Evolutionary conservation across 108 stramenopile genomes (phyloP).

Genomic region (Pseudonitzschia pungens): DNA sequence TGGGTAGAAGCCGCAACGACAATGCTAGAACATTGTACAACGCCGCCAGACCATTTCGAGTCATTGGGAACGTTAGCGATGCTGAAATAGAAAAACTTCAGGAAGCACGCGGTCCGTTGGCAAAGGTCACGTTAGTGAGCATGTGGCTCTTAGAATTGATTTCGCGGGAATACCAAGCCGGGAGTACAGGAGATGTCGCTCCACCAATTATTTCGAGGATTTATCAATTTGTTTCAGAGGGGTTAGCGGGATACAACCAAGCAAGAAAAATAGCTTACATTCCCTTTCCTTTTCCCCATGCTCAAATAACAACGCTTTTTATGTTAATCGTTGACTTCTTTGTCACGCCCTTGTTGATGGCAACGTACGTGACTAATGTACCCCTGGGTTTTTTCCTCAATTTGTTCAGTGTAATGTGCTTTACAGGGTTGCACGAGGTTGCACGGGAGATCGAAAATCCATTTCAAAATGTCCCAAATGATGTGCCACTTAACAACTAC

Average conservation of each 20-base stretch:
- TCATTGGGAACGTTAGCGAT: conserved; percentile 74
- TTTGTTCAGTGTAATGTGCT: conserved; percentile 59
- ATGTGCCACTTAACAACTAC: conserved; percentile 76
- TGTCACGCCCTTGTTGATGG: conserved; percentile 63
- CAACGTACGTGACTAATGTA: conserved; percentile 45
- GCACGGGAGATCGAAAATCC: conserved; percentile 75
- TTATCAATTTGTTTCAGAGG: conserved; percentile 64
- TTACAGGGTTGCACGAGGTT: conserved; percentile 60
- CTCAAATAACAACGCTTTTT: conserved; percentile 60
- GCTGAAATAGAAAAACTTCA: conserved; percentile 61
- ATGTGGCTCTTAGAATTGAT: conserved; percentile 80
- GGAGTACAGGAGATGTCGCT: conserved; percentile 53
- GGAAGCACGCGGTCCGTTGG: conserved; percentile 65
- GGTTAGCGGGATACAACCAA: conserved; percentile 68
- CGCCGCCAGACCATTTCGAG: conserved; percentile 65
- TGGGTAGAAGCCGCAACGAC: conserved; percentile 51
- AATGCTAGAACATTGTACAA: conserved; percentile 61
- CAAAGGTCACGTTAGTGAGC: conserved; percentile 61
- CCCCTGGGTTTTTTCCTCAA: conserved; percentile 53
- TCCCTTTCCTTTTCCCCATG: conserved; percentile 79
- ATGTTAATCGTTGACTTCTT: conserved; percentile 48
- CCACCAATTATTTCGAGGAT: conserved; percentile 68
- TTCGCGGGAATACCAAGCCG: conserved; percentile 62
- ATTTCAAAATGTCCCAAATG: conserved; percentile 76
- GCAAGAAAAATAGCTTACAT: conserved; percentile 80